A percentile compares a stretch with the other conserved stretches of the same genome.
These are phyloP conservation scores for Trichoderma sp. DNA, from an alignment of 2,329 filamentous ascomycete species.

Conservation along the genomic window DNA sequence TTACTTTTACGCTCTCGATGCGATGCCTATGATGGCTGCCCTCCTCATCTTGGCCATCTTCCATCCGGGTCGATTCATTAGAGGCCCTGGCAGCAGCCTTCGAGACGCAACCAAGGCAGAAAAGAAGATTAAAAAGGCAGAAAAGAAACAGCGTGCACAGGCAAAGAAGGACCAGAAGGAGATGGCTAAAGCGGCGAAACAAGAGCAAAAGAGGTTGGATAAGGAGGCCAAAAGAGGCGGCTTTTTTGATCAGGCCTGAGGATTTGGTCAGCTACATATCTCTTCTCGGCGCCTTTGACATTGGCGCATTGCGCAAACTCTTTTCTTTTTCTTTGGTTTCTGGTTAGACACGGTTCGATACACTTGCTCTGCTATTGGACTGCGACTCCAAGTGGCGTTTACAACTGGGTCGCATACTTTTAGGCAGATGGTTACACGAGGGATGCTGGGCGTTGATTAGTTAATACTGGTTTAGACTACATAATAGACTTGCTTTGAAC, in stretches of 20 bases:
- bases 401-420: not conserved
- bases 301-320: not conserved
- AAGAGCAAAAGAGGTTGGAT: conserved; percentile 6
- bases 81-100: conserved; percentile 8
- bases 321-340: not conserved
- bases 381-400: not conserved
- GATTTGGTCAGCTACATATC: not conserved
- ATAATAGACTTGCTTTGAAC: not conserved
- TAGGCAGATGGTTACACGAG: not conserved
- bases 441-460: not conserved
- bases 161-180: not conserved
- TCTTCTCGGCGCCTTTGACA: not conserved
- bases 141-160: conserved; percentile 1
- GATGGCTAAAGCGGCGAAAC: not conserved
- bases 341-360: not conserved
- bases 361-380: not conserved
- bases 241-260: not conserved
- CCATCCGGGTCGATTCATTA: not conserved
- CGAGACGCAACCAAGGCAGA: conserved; percentile 3
- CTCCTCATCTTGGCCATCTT: conserved; percentile 7
- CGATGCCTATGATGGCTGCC: conserved; percentile 8
- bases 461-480: not conserved
- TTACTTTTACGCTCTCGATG: conserved; percentile 19
- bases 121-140: conserved; percentile 5
- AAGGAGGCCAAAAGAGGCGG: not conserved